A percentile compares a stretch with the other conserved stretches of the same genome.
Conservation (phyloP, 441 rosid genomes). For the Hypseocharis bilobata region DNA sequence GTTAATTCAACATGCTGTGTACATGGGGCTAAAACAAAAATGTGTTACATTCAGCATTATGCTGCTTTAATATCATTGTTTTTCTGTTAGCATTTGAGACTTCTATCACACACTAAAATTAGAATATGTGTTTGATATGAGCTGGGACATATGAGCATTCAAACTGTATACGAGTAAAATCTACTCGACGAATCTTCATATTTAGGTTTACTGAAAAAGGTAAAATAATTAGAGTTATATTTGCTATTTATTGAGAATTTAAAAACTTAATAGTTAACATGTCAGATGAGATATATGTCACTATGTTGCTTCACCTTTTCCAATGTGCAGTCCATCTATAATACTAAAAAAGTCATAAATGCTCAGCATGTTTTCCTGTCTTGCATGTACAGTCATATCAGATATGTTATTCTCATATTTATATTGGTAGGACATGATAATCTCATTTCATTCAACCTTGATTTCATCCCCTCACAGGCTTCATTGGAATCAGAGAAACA, state of each 20-base stretch:
- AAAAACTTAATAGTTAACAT: background rate
- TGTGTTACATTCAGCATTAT: background rate
- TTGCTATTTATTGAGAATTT: background rate
- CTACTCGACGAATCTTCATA: too few relatives aligned
- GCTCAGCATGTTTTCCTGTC: background rate
- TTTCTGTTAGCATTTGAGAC: background rate
- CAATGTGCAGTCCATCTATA: background rate
- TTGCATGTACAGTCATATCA: background rate
- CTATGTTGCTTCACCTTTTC: background rate
- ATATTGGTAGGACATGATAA: slow-evolving; percentile 1
- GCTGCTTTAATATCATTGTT: background rate
- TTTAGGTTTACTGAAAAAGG: background rate
- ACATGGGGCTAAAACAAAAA: background rate
- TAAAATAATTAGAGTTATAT: background rate
- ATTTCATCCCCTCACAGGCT: slow-evolving; percentile 30
- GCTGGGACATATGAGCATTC: background rate
- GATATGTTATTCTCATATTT: background rate
- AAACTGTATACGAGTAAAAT: too few relatives aligned
- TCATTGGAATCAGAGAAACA: slow-evolving; percentile 58
- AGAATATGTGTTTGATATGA: background rate
- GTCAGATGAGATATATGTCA: background rate
- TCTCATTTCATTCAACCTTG: slow-evolving; percentile 7
- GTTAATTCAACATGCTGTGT: background rate
- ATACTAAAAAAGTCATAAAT: background rate
- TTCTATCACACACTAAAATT: background rate